phyloP scores from a whole-genome alignment of 129 eudicot genomes.

The Silybum marianum region DNA sequence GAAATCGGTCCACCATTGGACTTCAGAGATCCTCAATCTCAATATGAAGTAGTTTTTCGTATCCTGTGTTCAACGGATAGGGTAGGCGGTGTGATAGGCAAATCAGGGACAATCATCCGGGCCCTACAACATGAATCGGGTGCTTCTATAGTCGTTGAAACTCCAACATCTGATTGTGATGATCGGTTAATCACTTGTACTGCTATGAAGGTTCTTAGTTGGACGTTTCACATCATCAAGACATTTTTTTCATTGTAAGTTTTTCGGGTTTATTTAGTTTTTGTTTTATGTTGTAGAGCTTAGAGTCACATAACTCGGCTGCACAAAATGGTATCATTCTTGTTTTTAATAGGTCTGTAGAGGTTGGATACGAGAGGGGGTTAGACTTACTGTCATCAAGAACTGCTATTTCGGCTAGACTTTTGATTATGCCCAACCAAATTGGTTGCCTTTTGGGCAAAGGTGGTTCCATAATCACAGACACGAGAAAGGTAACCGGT shows the following conservation, averaged over 20 bases:
- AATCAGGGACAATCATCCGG: conserved; percentile 59
- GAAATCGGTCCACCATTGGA: conserved; percentile 36
- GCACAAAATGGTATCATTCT: conserved; percentile 68
- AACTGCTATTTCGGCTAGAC: conserved; percentile 43
- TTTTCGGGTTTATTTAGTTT: conserved; percentile 1
- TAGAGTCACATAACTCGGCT: conserved; percentile 63
- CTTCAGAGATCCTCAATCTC: conserved; percentile 22
- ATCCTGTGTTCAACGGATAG: conserved; percentile 59
- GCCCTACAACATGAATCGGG: conserved; percentile 60
- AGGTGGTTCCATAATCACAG: conserved; percentile 70
- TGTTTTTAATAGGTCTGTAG: conserved; percentile 55
- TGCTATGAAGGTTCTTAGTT: conserved; percentile 68
- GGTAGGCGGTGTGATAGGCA: conserved; percentile 74
- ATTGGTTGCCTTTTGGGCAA: conserved; percentile 84
- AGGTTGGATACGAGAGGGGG: conserved; percentile 46
- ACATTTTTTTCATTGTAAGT: background rate
- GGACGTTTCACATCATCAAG: conserved; percentile 7
- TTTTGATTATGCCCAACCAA: conserved; percentile 52
- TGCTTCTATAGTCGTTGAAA: conserved; percentile 48
- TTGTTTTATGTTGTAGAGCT: conserved; percentile 49
- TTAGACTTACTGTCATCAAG: conserved; percentile 42
- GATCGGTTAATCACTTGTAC: conserved; percentile 60
- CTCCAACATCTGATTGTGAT: conserved; percentile 34
- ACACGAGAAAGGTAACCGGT: conserved; percentile 75
- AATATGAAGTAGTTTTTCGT: conserved; percentile 54